Evolutionary conservation across 208 protist species (phyloP).

Genomic region (Angomonas desouzai): DNA sequence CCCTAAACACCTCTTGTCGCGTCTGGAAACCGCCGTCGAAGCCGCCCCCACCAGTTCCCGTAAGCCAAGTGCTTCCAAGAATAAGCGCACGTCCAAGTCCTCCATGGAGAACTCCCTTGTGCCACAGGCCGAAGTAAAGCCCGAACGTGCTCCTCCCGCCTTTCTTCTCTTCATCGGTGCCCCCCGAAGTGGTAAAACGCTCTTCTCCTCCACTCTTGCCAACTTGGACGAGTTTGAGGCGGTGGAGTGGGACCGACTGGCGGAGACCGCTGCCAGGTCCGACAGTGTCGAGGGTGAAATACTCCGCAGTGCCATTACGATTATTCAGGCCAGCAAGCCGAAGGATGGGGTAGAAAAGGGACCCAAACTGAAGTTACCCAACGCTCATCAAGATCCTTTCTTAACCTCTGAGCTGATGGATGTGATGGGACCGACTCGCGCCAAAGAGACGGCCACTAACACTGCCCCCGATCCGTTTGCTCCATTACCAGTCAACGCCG

Average conservation of each 20-base stretch:
- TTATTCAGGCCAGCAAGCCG: neutral
- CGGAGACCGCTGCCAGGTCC: slow-evolving; percentile 48
- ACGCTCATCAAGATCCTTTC: slow-evolving; percentile 2
- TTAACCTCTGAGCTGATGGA: neutral
- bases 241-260: slow-evolving; percentile 53
- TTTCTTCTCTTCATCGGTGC: slow-evolving; percentile 75
- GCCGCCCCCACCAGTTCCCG: neutral
- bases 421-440: neutral
- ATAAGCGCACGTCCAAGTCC: neutral
- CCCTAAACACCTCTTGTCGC: neutral
- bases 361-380: slow-evolving; percentile 5
- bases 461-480: slow-evolving; percentile 2
- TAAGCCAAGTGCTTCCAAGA: slow-evolving; percentile 1
- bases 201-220: slow-evolving; percentile 38
- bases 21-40: neutral
- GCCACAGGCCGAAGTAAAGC: neutral
- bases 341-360: neutral
- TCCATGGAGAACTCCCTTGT: neutral
- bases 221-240: slow-evolving; percentile 18
- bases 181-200: slow-evolving; percentile 72
- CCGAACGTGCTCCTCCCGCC: neutral
- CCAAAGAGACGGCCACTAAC: neutral
- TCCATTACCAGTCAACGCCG: neutral
- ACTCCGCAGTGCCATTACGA: slow-evolving; percentile 32
- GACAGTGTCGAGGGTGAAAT: slow-evolving; percentile 73